A percentile compares a stretch with the other conserved stretches of the same genome.
Conservation (phyloP, 352 stramenopile genomes). For the Globisporangium takayamanum region DNA sequence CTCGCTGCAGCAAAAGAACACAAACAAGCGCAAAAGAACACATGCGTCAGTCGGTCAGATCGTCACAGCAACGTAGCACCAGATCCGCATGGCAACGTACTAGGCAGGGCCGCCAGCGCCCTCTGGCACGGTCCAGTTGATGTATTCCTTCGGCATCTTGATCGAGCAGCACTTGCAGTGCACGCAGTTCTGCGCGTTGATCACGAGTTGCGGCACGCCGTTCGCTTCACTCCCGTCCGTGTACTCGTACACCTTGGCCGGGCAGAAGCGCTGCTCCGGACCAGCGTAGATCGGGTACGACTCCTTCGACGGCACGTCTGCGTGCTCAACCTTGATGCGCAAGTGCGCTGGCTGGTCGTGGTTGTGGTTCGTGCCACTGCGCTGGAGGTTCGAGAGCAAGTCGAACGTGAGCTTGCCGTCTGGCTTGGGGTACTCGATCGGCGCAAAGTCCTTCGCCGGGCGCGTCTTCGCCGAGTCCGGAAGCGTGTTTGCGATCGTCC, state of each 20-base stretch:
- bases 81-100: conserved; percentile 55
- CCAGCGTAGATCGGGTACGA: conserved; percentile 92
- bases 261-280: conserved; percentile 97
- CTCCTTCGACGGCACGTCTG: conserved; percentile 82
- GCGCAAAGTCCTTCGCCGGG: conserved; percentile 82
- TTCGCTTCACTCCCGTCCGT: conserved; percentile 88
- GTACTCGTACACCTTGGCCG: conserved; percentile 98
- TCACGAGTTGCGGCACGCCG: conserved; percentile 91
- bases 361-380: conserved; percentile 97
- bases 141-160: conserved; percentile 99
- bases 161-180: conserved; percentile 99
- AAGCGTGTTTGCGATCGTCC: conserved; percentile 88
- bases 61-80: not conserved
- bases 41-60: not conserved
- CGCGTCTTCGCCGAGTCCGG: conserved; percentile 91
- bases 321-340: conserved; percentile 90
- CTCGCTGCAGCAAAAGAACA: conserved; percentile 30
- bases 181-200: conserved; percentile 99
- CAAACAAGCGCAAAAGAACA: conserved; percentile 7
- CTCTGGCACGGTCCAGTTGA: conserved; percentile 99
- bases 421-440: conserved; percentile 95
- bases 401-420: conserved; percentile 98
- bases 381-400: conserved; percentile 97
- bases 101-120: conserved; percentile 97
- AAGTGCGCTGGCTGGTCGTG: conserved; percentile 98